Evolutionary conservation across 176 grass and related monocot genomes (phyloP).

Genomic region (Carex littledalei): DNA sequence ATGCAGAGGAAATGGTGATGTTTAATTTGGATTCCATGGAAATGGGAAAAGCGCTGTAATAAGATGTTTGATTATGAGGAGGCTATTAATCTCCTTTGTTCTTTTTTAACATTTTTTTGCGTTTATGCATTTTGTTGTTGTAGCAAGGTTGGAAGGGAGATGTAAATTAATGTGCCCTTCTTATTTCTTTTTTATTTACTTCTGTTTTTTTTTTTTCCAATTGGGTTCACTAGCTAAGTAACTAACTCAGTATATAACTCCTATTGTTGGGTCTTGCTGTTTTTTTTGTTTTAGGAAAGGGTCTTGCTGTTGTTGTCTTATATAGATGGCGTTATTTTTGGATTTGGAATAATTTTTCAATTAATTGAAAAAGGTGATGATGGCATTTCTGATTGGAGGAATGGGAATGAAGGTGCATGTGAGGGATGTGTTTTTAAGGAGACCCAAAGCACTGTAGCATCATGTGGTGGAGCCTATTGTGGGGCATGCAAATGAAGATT

Average conservation of each 20-base stretch:
- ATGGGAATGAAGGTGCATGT: slow-evolving; percentile 7
- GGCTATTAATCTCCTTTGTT: slow-evolving; percentile 14
- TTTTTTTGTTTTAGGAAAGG: neutral
- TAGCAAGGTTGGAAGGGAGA: slow-evolving; percentile 27
- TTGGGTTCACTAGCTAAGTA: neutral
- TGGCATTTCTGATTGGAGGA: neutral
- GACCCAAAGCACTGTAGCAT: slow-evolving; percentile 11
- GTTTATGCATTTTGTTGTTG: neutral
- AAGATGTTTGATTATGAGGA: slow-evolving; percentile 18
- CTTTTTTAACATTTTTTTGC: slow-evolving; percentile 4
- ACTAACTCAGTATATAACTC: slow-evolving; percentile 12
- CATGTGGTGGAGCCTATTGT: neutral
- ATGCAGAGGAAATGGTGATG: slow-evolving; percentile 59
- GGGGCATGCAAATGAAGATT: neutral
- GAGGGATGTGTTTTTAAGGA: neutral
- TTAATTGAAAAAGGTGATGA: neutral
- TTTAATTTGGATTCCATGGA: neutral
- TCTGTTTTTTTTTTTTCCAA: neutral
- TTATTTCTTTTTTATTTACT: neutral
- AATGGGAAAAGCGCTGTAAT: slow-evolving; percentile 20
- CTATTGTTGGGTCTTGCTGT: neutral
- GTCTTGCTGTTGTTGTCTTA: neutral
- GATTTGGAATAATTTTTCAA: neutral
- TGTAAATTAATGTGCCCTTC: slow-evolving; percentile 26
- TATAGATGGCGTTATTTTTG: slow-evolving; percentile 1